Percentiles rank a stretch among this genome's conserved stretches.
Conservation (phyloP, 768 basidiomycete genomes). For the Kwoniella newhampshirensis region DNA sequence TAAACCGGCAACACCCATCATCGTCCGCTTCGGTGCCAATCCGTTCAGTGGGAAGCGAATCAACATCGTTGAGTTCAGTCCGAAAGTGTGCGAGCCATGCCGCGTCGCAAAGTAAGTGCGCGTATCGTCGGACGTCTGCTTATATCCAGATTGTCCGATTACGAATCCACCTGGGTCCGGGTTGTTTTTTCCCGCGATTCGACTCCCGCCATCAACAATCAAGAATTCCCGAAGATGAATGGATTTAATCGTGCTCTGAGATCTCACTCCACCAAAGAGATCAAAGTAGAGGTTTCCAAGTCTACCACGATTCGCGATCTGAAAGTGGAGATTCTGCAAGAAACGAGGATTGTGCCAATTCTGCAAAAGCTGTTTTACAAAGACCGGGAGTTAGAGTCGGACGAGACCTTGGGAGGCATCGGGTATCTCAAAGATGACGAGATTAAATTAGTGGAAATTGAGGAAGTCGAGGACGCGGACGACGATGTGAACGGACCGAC, state of each 20-base stretch:
- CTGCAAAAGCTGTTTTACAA: constrained; percentile 26
- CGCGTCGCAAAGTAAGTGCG: constrained; percentile 9
- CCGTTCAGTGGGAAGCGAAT: constrained; percentile 5
- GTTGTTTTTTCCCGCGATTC: constrained; percentile 3
- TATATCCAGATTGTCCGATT: constrained; percentile 9
- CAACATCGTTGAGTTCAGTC: background rate
- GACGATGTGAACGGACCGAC: constrained; percentile 11
- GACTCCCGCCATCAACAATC: no score
- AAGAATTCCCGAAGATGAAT: background rate
- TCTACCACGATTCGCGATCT: constrained; percentile 28
- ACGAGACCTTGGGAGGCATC: constrained; percentile 26
- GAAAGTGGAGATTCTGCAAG: constrained; percentile 20
- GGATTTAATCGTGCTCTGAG: constrained; percentile 5
- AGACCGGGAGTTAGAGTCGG: constrained; percentile 17
- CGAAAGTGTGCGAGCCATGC: constrained; percentile 23
- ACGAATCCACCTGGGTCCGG: constrained; percentile 6
- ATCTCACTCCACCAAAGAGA: constrained; percentile 8
- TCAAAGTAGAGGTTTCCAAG: constrained; percentile 13
- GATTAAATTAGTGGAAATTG: constrained; percentile 20
- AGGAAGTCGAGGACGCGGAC: constrained; percentile 22
- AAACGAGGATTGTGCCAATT: constrained; percentile 32
- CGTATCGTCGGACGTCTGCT: background rate
- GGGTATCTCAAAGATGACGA: constrained; percentile 23
- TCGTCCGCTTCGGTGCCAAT: constrained; percentile 13
- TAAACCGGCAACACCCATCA: constrained; percentile 2